Conservation (phyloP, 1,284 basidiomycete species). For the Ganoderma multipileum region DNA sequence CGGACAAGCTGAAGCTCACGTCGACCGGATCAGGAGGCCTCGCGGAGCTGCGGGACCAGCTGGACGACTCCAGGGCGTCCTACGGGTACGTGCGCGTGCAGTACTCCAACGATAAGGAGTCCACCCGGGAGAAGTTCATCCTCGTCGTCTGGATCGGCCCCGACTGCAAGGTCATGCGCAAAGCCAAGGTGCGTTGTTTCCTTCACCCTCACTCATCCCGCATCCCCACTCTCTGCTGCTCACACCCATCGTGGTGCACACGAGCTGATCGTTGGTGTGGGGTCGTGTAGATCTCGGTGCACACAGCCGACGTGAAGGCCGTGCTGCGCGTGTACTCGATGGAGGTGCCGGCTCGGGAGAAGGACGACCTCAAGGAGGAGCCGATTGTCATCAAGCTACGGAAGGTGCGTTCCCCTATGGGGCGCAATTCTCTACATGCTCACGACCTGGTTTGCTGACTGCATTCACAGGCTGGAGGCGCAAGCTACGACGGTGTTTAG, state of each 20-base stretch:
- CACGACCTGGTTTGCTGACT: neutral
- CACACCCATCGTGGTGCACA: neutral
- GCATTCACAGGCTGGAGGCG: conserved; percentile 70
- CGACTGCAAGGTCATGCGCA: conserved; percentile 88
- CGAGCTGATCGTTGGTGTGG: neutral
- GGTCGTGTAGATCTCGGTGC: conserved; percentile 79
- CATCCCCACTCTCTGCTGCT: neutral
- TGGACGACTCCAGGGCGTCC: conserved; percentile 79
- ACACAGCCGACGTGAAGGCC: conserved; percentile 84
- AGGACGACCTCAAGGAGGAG: conserved; percentile 85
- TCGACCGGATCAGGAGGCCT: conserved; percentile 83
- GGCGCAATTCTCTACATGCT: neutral
- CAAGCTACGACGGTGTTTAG: conserved; percentile 83
- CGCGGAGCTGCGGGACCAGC: conserved; percentile 73
- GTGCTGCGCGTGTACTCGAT: conserved; percentile 83
- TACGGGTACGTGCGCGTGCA: conserved; percentile 85
- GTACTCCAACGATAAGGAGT: conserved; percentile 89
- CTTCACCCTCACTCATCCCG: neutral
- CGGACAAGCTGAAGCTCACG: conserved; percentile 82
- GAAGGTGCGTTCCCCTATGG: conserved; percentile 58
- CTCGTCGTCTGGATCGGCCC: conserved; percentile 91
- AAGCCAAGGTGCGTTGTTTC: conserved; percentile 78
- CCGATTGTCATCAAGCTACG: conserved; percentile 74
- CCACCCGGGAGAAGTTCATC: conserved; percentile 88
- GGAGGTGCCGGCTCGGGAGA: conserved; percentile 83